Evolutionary conservation across 257 asterid species (phyloP).

Genomic region (Nicotiana knightiana): DNA sequence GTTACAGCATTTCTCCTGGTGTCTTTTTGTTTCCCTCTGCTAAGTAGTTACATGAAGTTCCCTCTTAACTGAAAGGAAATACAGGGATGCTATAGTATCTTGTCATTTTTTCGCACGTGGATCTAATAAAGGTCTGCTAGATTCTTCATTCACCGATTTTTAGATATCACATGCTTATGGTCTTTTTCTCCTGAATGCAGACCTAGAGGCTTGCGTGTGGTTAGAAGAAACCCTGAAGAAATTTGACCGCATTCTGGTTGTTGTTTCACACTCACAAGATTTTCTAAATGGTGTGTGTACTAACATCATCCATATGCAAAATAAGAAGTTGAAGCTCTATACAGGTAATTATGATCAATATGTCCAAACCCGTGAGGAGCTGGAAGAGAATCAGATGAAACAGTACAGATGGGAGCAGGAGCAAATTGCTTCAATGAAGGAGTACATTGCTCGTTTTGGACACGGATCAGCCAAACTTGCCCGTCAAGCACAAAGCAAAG

Average conservation of each 20-base stretch:
- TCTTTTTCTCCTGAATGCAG: slow-evolving; percentile 27
- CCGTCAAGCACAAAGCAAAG: slow-evolving; percentile 99
- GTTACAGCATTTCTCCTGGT: not conserved
- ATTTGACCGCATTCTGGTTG: slow-evolving; percentile 86
- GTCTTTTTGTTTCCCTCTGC: not conserved
- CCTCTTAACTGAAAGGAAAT: not conserved
- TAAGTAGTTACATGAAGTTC: not conserved
- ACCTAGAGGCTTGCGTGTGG: slow-evolving; percentile 98
- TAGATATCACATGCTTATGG: not conserved
- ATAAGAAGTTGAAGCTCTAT: slow-evolving; percentile 65
- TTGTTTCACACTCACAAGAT: slow-evolving; percentile 96
- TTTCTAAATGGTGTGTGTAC: slow-evolving; percentile 96
- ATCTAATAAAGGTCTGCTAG: not conserved
- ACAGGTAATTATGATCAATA: slow-evolving; percentile 91
- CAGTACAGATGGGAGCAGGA: slow-evolving; percentile 99
- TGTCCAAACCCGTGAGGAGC: slow-evolving; percentile 85
- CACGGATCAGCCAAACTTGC: slow-evolving; percentile 99
- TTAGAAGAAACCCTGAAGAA: slow-evolving; percentile 84
- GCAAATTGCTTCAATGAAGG: slow-evolving; percentile 92
- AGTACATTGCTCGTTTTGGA: slow-evolving; percentile 97
- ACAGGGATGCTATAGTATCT: not conserved
- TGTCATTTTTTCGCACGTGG: not conserved
- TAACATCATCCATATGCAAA: slow-evolving; percentile 97
- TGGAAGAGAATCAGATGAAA: slow-evolving; percentile 97
- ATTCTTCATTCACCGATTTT: not conserved